Evolutionary conservation across 31 red algal genomes (phyloP), one percentile per base, ranked within the genome.

Genomic region (Asparagopsis taxiformis): DNA sequence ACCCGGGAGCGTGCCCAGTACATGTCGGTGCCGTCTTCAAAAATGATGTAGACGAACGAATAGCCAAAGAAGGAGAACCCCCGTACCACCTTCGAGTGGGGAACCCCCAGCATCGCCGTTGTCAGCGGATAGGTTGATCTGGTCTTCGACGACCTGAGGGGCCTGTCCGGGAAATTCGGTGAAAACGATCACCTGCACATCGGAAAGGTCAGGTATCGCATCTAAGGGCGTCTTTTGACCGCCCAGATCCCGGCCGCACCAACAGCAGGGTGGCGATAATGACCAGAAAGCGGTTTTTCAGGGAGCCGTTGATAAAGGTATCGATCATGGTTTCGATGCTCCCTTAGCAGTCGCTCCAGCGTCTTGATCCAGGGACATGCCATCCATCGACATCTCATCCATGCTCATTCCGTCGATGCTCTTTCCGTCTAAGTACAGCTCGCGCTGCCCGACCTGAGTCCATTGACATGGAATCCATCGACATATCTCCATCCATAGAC

Each of bases 51-150:
- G 24, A 59, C 22, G 9, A 10, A 13, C 19, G 55, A 59, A 26
- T 59, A 59, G 9, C 55, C 55, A 26, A 59, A 59, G 10, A 24
- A 9, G 55, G 55, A 59, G 9, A 24, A 21, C 11, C 19, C 10
- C 16, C 55, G 55, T 16, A 59, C 55, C 9, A 10, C 22, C 11
- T 24, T 13, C 16, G 22, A 9, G 19, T 20, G 11, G 15, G 55
- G 55, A 59, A 59, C 15, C 9, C 55, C 55, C 24, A 59, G 24
- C 11, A 59, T 9, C 16, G 55, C 55, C 16, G 24, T 10, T 9
- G 55, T 59, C 11, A 59, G 55, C 55, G 55, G 55, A 59, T 59
- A 59, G 55, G 55, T 59, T n/a, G 55, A 59, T 59, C 55, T 59
- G 55, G 55, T 59, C 55, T 26, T 59, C 55, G 19, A 59, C 55